phyloP scores from a whole-genome alignment of 441 rosid genomes.

The Capsella rubella region DNA sequence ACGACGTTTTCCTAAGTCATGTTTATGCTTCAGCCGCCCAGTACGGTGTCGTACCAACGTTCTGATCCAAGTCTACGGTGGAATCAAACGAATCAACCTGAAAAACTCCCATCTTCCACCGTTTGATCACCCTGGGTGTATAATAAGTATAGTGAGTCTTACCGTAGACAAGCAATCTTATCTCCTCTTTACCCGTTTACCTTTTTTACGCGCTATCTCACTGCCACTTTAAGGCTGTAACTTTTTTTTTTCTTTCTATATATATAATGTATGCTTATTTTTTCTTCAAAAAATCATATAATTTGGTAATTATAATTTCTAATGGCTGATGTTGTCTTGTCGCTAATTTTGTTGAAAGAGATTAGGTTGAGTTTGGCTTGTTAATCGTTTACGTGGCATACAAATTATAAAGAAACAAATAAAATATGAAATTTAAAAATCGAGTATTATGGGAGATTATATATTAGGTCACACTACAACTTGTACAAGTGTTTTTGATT shows the following conservation, averaged over 20 bases:
- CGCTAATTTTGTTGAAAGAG: slow-evolving; percentile 14
- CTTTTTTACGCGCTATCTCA: slow-evolving; percentile 20
- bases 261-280: slow-evolving; percentile 24
- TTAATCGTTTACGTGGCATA: background rate
- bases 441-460: background rate
- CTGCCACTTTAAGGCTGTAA: slow-evolving; percentile 44
- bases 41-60: slow-evolving; percentile 81
- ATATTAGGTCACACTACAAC: slow-evolving; percentile 1
- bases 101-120: background rate
- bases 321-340: slow-evolving; percentile 7
- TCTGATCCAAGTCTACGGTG: slow-evolving; percentile 46
- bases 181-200: slow-evolving; percentile 31
- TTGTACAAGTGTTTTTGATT: background rate
- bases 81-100: background rate
- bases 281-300: slow-evolving; percentile 23
- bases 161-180: slow-evolving; percentile 35
- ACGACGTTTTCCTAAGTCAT: slow-evolving; percentile 46
- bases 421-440: background rate
- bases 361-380: slow-evolving; percentile 28
- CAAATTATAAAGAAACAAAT: background rate
- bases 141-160: slow-evolving; percentile 38
- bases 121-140: slow-evolving; percentile 18
- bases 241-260: background rate
- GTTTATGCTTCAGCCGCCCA: slow-evolving; percentile 42
- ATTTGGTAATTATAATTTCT: slow-evolving; percentile 35